Conservation (phyloP, 2,329 filamentous ascomycete species). For the Alternaria ethzedia region DNA sequence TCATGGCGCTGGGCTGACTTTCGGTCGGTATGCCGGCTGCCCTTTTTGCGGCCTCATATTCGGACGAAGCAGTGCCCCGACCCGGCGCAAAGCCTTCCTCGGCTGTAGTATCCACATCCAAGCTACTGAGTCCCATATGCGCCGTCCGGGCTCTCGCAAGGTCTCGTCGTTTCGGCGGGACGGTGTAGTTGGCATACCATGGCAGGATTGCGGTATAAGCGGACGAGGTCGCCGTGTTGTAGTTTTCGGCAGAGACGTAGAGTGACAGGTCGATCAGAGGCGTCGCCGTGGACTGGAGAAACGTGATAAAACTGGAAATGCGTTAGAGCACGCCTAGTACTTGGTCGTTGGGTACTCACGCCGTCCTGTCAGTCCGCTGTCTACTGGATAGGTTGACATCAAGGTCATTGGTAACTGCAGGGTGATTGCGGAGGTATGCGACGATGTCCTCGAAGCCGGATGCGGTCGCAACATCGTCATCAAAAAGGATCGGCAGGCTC, state of each 20-base stretch:
- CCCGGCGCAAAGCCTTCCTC: conserved; percentile 43
- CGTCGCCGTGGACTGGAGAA: conserved; percentile 75
- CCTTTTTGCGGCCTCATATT: conserved; percentile 47
- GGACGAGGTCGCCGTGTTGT: conserved; percentile 75
- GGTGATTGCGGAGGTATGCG: conserved; percentile 57
- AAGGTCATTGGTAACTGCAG: conserved; percentile 32
- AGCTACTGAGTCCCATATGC: conserved; percentile 55
- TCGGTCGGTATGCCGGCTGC: conserved; percentile 46
- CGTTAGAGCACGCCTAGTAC: background rate
- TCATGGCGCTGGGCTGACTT: conserved; percentile 49
- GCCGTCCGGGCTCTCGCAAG: conserved; percentile 71
- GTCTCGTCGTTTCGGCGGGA: conserved; percentile 75
- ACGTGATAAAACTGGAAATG: conserved; percentile 60
- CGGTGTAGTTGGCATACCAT: conserved; percentile 87
- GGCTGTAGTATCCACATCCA: conserved; percentile 53
- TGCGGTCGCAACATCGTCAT: conserved; percentile 60
- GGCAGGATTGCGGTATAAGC: conserved; percentile 80
- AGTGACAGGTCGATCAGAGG: conserved; percentile 84
- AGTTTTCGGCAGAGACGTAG: conserved; percentile 90
- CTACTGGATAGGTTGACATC: conserved; percentile 37
- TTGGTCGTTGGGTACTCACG: conserved; percentile 25
- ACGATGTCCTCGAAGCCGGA: conserved; percentile 69
- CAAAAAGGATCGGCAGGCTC: conserved; percentile 63
- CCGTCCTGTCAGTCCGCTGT: conserved; percentile 52
- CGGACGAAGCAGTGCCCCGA: conserved; percentile 37